phyloP scores from a whole-genome alignment of 202 grass and related monocot genomes.

The Schoenoplectus tabernaemontani region DNA sequence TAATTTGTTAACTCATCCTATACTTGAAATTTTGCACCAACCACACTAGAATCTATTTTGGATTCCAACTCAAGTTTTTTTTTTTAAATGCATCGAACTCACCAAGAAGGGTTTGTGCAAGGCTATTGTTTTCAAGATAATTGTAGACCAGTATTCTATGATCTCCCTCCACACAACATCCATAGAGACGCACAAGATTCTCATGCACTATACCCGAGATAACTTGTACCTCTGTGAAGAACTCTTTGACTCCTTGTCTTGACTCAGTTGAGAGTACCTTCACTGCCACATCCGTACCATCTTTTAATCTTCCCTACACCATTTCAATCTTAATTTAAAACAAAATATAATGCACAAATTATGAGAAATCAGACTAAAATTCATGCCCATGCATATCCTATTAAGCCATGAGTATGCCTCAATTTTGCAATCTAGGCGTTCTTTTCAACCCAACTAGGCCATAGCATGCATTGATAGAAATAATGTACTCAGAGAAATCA shows the following conservation, averaged over 20 bases:
- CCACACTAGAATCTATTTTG: background rate
- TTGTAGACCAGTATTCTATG: constrained; percentile 82
- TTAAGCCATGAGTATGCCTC: background rate
- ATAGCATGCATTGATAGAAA: background rate
- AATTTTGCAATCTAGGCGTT: background rate
- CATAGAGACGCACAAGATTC: constrained; percentile 74
- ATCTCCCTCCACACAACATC: constrained; percentile 66
- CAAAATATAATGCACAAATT: constrained; percentile 1
- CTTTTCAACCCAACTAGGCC: background rate
- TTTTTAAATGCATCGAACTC: background rate
- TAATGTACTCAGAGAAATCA: background rate
- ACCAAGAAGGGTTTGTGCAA: constrained; percentile 71
- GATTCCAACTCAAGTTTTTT: background rate
- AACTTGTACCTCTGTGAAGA: constrained; percentile 56
- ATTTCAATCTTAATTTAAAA: constrained; percentile 1
- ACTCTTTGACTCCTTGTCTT: constrained; percentile 71
- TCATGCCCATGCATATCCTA: background rate
- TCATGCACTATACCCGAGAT: constrained; percentile 57
- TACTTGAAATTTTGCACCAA: background rate
- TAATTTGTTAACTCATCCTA: background rate
- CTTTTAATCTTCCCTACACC: constrained; percentile 61
- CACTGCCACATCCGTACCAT: constrained; percentile 71
- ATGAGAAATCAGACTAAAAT: background rate
- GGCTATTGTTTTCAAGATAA: constrained; percentile 86
- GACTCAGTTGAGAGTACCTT: constrained; percentile 76